Conservation (phyloP, 257 asterid genomes). For the Solanum tarijense region DNA sequence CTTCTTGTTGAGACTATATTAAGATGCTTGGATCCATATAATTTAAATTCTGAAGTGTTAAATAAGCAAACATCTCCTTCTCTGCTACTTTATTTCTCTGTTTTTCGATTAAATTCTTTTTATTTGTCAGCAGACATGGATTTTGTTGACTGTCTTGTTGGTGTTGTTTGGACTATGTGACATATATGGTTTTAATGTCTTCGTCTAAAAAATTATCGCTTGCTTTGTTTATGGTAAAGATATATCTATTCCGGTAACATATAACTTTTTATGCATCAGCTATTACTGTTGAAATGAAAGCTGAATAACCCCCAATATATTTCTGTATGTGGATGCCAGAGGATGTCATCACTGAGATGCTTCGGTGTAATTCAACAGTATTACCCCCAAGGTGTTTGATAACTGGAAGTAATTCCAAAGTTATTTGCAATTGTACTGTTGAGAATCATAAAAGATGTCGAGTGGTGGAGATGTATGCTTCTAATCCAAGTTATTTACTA, state of each 20-base stretch:
- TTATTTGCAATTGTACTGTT: not conserved
- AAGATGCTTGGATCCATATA: not conserved
- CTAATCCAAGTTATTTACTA: not conserved
- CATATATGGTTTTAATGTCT: too few species aligned
- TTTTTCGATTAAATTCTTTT: not conserved
- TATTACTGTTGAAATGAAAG: not conserved
- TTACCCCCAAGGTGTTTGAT: not conserved
- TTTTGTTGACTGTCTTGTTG: not conserved
- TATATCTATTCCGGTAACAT: not conserved
- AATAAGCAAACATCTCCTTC: not conserved
- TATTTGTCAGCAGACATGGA: not conserved
- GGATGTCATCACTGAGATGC: not conserved
- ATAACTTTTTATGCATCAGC: not conserved
- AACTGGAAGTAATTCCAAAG: not conserved
- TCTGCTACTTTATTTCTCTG: not conserved
- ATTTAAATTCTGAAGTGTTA: not conserved
- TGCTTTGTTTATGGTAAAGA: too few species aligned
- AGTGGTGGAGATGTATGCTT: not conserved
- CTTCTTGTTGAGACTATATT: too few species aligned
- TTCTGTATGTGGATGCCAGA: not conserved
- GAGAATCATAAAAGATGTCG: not conserved
- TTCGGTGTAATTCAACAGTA: not conserved
- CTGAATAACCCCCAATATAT: not conserved
- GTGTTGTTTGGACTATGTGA: not conserved
- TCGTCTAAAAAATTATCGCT: too few species aligned